Conservation (phyloP, 352 stramenopile species). For the Pythium chondricola region DNA sequence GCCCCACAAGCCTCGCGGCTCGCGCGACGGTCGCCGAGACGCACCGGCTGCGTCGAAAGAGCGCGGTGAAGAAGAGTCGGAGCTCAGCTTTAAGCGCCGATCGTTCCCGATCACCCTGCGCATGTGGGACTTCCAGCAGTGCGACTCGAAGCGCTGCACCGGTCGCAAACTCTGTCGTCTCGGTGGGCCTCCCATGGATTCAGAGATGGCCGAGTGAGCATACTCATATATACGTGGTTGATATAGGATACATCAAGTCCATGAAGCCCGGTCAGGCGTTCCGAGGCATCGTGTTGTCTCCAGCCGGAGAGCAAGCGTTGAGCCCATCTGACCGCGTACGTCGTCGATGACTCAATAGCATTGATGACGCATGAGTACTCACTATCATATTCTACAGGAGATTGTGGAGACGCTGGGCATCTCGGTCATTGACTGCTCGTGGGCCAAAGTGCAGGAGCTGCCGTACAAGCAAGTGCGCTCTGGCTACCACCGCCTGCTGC, state of each 20-base stretch:
- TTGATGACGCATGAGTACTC: neutral
- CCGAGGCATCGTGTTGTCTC: constrained; percentile 92
- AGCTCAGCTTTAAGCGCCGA: constrained; percentile 55
- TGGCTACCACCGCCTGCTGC: constrained; percentile 93
- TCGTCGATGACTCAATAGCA: neutral
- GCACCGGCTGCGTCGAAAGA: neutral
- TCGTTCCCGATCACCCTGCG: constrained; percentile 79
- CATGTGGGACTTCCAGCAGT: constrained; percentile 96
- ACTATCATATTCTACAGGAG: constrained; percentile 18
- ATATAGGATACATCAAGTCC: constrained; percentile 80
- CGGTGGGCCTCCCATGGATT: constrained; percentile 20
- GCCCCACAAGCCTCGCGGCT: constrained; percentile 14
- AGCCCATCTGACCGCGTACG: constrained; percentile 81
- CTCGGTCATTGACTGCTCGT: constrained; percentile 97
- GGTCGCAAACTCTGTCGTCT: constrained; percentile 90
- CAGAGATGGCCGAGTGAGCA: neutral
- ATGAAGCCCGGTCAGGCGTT: constrained; percentile 92
- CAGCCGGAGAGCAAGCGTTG: constrained; percentile 86
- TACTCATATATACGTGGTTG: no score
- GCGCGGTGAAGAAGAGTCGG: constrained; percentile 57
- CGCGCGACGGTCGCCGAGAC: constrained; percentile 17
- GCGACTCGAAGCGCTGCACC: constrained; percentile 93
- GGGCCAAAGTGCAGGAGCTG: constrained; percentile 94
- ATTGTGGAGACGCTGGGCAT: constrained; percentile 84
- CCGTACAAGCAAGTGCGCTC: constrained; percentile 93